These are phyloP conservation scores for Pleurotus ostreatus DNA, from an alignment of 768 basidiomycete genomes.

Conservation along the genomic window DNA sequence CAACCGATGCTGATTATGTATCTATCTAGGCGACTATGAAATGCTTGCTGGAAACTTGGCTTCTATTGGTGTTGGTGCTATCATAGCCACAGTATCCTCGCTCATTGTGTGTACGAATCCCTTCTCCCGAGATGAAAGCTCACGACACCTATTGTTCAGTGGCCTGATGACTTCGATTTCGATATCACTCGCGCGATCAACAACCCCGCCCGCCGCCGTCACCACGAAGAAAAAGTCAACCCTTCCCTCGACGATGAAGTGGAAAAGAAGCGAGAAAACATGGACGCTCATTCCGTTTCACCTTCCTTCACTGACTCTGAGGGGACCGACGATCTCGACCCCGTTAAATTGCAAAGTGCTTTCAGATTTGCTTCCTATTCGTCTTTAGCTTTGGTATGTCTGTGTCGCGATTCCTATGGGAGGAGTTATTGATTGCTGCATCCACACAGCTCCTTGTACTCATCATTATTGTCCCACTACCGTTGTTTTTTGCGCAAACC, in stretches of 20 bases:
- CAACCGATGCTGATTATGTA: not conserved
- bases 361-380: slow-evolving; percentile 80
- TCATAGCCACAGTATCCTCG: slow-evolving; percentile 65
- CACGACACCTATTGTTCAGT: slow-evolving; percentile 31
- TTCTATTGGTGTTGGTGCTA: slow-evolving; percentile 75
- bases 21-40: slow-evolving; percentile 41
- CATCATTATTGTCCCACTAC: slow-evolving; percentile 76
- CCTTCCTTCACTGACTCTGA: slow-evolving; percentile 32
- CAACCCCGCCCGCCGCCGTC: slow-evolving; percentile 16
- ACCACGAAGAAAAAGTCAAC: slow-evolving; percentile 16
- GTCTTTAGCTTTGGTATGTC: slow-evolving; percentile 58
- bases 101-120: slow-evolving; percentile 44
- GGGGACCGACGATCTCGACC: slow-evolving; percentile 59
- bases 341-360: slow-evolving; percentile 60
- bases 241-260: slow-evolving; percentile 23
- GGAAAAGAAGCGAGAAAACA: slow-evolving; percentile 35
- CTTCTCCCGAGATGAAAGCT: not conserved
- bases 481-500: slow-evolving; percentile 80
- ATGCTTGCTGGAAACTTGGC: slow-evolving; percentile 93
- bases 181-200: slow-evolving; percentile 78
- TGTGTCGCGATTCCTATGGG: not conserved
- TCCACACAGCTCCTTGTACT: slow-evolving; percentile 49
- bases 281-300: slow-evolving; percentile 19
- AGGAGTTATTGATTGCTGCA: not conserved
- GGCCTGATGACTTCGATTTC: slow-evolving; percentile 84